phyloP scores from a whole-genome alignment of 2,329 filamentous ascomycete genomes.

The Aureobasidium sp. region DNA sequence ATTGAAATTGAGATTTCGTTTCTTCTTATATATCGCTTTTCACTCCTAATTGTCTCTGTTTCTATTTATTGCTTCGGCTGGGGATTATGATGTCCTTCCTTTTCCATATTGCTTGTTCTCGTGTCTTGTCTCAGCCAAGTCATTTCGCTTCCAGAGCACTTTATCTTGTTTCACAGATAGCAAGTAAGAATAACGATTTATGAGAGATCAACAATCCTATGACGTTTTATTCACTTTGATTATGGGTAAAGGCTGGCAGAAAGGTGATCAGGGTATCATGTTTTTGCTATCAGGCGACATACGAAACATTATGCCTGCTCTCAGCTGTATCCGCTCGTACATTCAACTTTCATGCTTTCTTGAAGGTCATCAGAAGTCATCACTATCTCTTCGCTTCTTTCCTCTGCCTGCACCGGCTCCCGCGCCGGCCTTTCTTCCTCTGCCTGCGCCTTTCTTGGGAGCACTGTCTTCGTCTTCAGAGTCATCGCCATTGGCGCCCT shows the following conservation, averaged over 20 bases:
- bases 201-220: too few relatives aligned
- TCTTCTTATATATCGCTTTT: background rate
- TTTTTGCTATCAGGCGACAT: background rate
- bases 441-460: conserved; percentile 9
- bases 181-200: too few relatives aligned
- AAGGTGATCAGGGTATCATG: background rate
- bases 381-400: conserved; percentile 14
- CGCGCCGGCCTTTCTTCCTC: conserved; percentile 11
- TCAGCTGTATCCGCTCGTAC: background rate
- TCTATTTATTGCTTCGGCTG: background rate
- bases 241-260: too few relatives aligned
- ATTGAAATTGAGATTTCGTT: background rate
- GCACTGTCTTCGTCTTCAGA: conserved; percentile 12
- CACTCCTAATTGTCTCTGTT: background rate
- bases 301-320: background rate
- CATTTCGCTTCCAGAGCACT: background rate
- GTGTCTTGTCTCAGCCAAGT: background rate
- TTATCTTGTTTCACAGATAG: too few relatives aligned
- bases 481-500: conserved; percentile 17
- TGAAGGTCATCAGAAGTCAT: conserved; percentile 11
- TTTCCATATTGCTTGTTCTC: background rate
- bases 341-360: background rate
- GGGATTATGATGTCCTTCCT: background rate
- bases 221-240: too few relatives aligned
- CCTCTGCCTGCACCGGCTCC: conserved; percentile 6